Conservation (phyloP, 1,139 yeast species). For the Saccharomyces pastorianus region DNA sequence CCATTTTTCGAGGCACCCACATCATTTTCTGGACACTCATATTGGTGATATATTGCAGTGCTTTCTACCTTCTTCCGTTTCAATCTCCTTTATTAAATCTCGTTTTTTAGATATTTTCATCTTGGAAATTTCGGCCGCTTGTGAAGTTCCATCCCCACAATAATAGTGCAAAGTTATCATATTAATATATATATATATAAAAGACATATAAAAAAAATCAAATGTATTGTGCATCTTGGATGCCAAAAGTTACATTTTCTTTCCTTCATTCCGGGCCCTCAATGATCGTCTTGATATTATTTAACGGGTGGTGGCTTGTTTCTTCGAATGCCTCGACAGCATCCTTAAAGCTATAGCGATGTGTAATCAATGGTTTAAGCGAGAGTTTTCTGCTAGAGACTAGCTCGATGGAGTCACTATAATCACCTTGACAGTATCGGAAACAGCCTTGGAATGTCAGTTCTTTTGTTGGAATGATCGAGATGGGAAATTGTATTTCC, state of each 20-base stretch:
- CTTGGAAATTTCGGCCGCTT: not conserved
- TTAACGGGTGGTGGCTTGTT: constrained; percentile 42
- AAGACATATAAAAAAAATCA: not conserved
- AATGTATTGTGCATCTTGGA: too few species aligned
- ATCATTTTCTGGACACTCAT: not conserved
- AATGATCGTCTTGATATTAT: constrained; percentile 56
- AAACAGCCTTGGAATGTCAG: constrained; percentile 36
- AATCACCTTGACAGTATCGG: constrained; percentile 76
- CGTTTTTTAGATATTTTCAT: not conserved
- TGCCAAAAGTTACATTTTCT: not conserved
- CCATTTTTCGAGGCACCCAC: not conserved
- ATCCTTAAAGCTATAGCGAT: constrained; percentile 63
- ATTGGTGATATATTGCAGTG: not conserved
- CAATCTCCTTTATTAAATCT: not conserved
- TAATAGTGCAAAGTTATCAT: constrained; percentile 9
- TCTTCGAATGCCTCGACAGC: constrained; percentile 76
- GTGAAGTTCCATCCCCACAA: not conserved
- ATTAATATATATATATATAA: not conserved
- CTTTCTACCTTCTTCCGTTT: not conserved
- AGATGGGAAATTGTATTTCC: constrained; percentile 63
- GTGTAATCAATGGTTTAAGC: constrained; percentile 65
- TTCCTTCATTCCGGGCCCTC: constrained; percentile 38
- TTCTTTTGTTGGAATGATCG: constrained; percentile 36
- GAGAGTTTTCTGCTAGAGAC: constrained; percentile 55
- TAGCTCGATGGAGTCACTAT: constrained; percentile 63